A percentile compares a stretch with the other conserved stretches of the same genome.
Conservation (phyloP, 164 flowering plant genomes). For the Akebia trifoliata region DNA sequence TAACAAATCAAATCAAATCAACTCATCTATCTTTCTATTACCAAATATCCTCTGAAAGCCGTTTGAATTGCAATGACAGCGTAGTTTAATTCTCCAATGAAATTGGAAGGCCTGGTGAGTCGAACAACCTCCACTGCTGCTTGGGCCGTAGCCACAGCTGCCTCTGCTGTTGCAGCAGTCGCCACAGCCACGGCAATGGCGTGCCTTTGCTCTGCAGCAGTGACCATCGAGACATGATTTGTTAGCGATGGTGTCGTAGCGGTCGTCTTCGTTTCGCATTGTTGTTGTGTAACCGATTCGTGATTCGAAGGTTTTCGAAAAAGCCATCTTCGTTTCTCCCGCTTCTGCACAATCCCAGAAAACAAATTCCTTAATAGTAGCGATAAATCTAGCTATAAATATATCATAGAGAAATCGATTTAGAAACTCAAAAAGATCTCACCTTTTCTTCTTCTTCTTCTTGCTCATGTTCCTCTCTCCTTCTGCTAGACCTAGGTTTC, state of each 20-base stretch:
- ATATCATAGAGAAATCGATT: too few species aligned
- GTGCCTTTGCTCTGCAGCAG: conserved; percentile 36
- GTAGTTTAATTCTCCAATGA: conserved; percentile 29
- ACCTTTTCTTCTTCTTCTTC: conserved; percentile 39
- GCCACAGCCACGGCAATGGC: conserved; percentile 58
- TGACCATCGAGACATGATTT: neutral
- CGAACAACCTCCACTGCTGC: conserved; percentile 50
- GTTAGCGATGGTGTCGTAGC: conserved; percentile 2
- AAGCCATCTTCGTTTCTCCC: conserved; percentile 68
- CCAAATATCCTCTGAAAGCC: conserved; percentile 79
- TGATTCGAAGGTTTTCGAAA: conserved; percentile 45
- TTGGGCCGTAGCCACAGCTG: conserved; percentile 58
- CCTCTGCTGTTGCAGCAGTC: conserved; percentile 53
- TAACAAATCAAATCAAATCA: neutral
- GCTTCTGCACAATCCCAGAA: too few species aligned
- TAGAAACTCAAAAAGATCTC: too few species aligned
- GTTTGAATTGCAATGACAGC: conserved; percentile 65
- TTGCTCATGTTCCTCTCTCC: conserved; percentile 24
- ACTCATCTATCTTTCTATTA: conserved; percentile 12
- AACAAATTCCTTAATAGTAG: too few species aligned
- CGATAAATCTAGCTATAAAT: too few species aligned
- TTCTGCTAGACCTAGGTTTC: conserved; percentile 16
- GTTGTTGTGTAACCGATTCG: conserved; percentile 18
- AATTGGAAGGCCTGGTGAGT: conserved; percentile 35
- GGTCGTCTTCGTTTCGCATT: conserved; percentile 6